phyloP scores from a whole-genome alignment of 2,329 filamentous ascomycete genomes.

The Neospermospora avenae region DNA sequence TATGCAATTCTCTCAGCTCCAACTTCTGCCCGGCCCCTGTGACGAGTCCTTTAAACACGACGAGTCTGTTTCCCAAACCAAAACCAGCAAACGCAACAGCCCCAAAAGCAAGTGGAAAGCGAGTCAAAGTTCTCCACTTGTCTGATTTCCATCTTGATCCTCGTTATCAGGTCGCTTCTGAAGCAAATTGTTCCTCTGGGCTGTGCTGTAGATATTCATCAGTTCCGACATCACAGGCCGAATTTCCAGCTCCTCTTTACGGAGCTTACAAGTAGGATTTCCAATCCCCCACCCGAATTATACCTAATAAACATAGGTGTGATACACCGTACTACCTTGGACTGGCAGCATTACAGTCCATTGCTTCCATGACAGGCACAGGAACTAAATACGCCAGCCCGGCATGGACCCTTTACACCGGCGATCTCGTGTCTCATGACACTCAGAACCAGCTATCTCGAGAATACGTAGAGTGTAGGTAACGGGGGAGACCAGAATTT shows the following conservation, averaged over 20 bases:
- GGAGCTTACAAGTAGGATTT: constrained; percentile 45
- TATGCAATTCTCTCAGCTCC: constrained; percentile 49
- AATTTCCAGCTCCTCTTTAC: constrained; percentile 49
- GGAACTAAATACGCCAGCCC: constrained; percentile 41
- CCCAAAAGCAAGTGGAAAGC: constrained; percentile 48
- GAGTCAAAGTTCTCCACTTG: constrained; percentile 54
- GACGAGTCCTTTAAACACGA: constrained; percentile 44
- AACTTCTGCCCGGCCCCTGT: constrained; percentile 46
- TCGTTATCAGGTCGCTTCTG: constrained; percentile 49
- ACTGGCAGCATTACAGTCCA: constrained; percentile 52
- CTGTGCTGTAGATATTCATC: constrained; percentile 48
- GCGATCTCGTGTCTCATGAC: constrained; percentile 55
- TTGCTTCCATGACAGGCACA: constrained; percentile 54
- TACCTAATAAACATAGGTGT: constrained; percentile 36
- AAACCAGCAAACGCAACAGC: constrained; percentile 44
- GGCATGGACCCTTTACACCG: constrained; percentile 54
- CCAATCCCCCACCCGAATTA: background rate
- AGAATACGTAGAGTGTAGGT: constrained; percentile 50
- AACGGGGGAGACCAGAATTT: too few species aligned
- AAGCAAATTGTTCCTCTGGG: constrained; percentile 50
- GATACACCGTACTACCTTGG: constrained; percentile 57
- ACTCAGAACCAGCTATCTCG: constrained; percentile 48
- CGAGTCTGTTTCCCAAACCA: constrained; percentile 49
- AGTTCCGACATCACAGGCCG: constrained; percentile 38
- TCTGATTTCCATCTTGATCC: constrained; percentile 55